Percentiles rank a stretch among this genome's conserved stretches.
Evolutionary conservation across 306 rosid genomes (phyloP).

Genomic region (Betula pendula): DNA sequence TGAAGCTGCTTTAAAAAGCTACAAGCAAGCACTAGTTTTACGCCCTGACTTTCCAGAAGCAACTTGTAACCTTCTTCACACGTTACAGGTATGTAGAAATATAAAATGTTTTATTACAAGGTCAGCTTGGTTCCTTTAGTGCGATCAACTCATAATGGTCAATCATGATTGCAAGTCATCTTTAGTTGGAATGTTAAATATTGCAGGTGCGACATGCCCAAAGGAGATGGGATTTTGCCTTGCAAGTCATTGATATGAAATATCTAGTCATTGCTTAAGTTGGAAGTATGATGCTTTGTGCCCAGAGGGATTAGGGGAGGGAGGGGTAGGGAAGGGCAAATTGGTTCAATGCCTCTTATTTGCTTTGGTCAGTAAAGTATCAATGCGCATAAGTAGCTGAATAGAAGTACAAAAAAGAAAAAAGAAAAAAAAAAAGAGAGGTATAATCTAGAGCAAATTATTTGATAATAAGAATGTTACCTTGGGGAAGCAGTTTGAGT

Average conservation of each 20-base stretch:
- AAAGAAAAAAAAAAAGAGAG: background rate
- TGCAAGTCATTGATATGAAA: background rate
- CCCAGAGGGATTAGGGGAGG: background rate
- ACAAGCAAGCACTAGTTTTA: constrained; percentile 74
- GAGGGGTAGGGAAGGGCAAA: background rate
- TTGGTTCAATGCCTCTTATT: background rate
- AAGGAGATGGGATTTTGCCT: constrained; percentile 3
- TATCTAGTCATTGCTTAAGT: background rate
- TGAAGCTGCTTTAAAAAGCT: constrained; percentile 89
- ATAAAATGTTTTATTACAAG: background rate
- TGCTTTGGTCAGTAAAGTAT: background rate
- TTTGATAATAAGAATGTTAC: background rate
- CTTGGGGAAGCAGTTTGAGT: background rate
- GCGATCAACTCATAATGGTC: background rate
- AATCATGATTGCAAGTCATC: background rate
- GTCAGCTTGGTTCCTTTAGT: background rate
- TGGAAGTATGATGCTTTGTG: background rate
- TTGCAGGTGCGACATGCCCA: background rate
- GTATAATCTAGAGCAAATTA: background rate
- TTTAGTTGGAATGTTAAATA: background rate
- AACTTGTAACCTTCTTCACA: constrained; percentile 96
- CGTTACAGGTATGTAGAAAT: constrained; percentile 66
- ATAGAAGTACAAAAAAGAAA: background rate
- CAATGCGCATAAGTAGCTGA: background rate
- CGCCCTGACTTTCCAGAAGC: constrained; percentile 98